Base-by-base conservation (phyloP, 2,329 filamentous ascomycete species). In the Ciborinia camelliae region DNA sequence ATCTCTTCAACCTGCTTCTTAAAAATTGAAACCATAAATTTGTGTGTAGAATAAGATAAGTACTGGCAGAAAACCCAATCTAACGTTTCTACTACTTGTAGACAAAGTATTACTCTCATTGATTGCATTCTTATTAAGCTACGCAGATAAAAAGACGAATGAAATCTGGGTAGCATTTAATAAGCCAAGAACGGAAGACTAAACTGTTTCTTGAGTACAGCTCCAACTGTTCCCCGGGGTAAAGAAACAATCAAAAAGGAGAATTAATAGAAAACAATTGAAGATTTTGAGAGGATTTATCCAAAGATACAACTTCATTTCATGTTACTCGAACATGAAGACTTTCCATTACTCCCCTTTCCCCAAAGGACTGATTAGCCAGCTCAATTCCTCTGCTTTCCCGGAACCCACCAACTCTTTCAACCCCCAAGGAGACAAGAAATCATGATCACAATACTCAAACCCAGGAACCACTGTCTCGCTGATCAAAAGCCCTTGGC, bases 381-480 rank as follows among this genome's bases (percentile, higher is more conserved):
- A 82, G 1, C 72, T 72, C 70, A 89, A 71, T 70, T 83, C 79
- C 66, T 76, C 72, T 1, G 78, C 79, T 69, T 82, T 79, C 35
- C 84, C 79, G 28, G 79, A 71, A 0, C 80, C 80, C 1, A 90
- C 74, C 37, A 90, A 68, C n/a, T 81, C 76, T 48, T 75, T 72
- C 68, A 89, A 77, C 15, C 77, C 77, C 54, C 82, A 78, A 18
- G 73, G 73, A 6, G 78, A 80, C 70, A 91, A 78, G 70, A 90
- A 90, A 72, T 89, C 85, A 73, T 90, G 86, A 73, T 90, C 86
- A 65, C 78, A 79, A 69, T 80, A 89, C 71, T 89, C 86, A 71
- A 90, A 90, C 0, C 87, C 88, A 0, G 87, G 87, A 9, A 89
- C 80, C 1, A 89, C 86, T 0, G 85, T 88, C 78, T 90, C 86